Conservation (phyloP, 805 yeast species). For the Myxozyma melibiosi region DNA sequence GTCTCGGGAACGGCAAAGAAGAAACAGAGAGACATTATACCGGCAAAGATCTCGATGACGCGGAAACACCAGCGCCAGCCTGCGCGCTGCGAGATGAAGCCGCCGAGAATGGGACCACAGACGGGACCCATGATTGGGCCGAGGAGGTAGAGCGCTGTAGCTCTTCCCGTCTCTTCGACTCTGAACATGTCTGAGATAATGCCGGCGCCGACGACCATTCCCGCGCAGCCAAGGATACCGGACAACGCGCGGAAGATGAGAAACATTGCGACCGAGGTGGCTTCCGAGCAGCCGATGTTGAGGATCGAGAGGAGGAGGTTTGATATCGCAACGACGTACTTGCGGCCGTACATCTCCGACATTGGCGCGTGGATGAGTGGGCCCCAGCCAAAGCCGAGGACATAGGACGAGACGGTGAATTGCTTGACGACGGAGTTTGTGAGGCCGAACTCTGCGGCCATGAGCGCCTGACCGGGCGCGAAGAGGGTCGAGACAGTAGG, state of each 20-base stretch:
- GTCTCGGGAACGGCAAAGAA: conserved; percentile 71
- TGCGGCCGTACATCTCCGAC: conserved; percentile 31
- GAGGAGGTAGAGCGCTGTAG: conserved; percentile 22
- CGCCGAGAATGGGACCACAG: conserved; percentile 62
- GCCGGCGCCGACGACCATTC: conserved; percentile 32
- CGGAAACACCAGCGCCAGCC: conserved; percentile 78
- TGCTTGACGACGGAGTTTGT: conserved; percentile 19
- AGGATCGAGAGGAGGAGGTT: conserved; percentile 19
- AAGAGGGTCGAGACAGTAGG: conserved; percentile 28
- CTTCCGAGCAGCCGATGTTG: conserved; percentile 31
- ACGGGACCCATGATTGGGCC: conserved; percentile 49
- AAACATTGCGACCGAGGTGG: conserved; percentile 19
- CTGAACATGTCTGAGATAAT: conserved; percentile 30
- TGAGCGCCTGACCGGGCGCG: conserved; percentile 31
- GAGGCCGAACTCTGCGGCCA: conserved; percentile 43
- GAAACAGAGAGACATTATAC: conserved; percentile 22
- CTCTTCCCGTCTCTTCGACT: conserved; percentile 24
- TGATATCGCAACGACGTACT: conserved; percentile 23
- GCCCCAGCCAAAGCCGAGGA: conserved; percentile 33
- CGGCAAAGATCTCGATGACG: conserved; percentile 45
- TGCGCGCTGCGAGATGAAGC: conserved; percentile 58
- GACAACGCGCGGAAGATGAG: conserved; percentile 26
- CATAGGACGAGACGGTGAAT: conserved; percentile 28
- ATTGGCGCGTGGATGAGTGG: conserved; percentile 32
- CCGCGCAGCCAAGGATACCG: conserved; percentile 31